phyloP scores from a whole-genome alignment of 192 early-diverging fungal species.

The Backusella tuberculispora region DNA sequence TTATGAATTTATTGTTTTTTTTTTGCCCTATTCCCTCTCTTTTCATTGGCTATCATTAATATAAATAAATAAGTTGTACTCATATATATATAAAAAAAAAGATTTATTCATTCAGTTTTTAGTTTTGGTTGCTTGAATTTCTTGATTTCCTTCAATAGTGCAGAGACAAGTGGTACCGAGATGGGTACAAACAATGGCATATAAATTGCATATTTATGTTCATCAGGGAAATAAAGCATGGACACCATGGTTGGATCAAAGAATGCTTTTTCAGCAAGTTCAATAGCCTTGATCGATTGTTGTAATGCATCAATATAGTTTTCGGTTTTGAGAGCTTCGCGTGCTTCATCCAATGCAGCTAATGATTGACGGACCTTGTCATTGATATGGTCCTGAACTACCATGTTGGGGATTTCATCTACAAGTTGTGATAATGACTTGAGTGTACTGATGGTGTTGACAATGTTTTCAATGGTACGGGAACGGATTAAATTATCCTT shows the following conservation, averaged over 20 bases:
- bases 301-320: conserved; percentile 55
- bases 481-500: conserved; percentile 73
- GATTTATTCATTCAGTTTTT: neutral
- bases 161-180: conserved; percentile 70
- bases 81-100: neutral
- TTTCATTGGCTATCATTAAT: conserved; percentile 5
- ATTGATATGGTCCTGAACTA: conserved; percentile 87
- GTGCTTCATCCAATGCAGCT: conserved; percentile 39
- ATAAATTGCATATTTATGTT: conserved; percentile 98
- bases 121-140: conserved; percentile 31
- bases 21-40: neutral
- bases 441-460: conserved; percentile 75
- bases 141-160: conserved; percentile 52
- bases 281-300: conserved; percentile 66
- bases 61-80: neutral
- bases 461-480: conserved; percentile 73
- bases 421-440: conserved; percentile 81
- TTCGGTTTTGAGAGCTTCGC: conserved; percentile 40
- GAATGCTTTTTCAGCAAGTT: conserved; percentile 84
- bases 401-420: conserved; percentile 86
- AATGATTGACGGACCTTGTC: conserved; percentile 43
- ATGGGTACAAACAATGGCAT: conserved; percentile 95
- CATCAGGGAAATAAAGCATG: conserved; percentile 96
- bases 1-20: neutral
- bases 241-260: conserved; percentile 99